These are phyloP conservation scores for Dictyostelium discoideum DNA, from an alignment of 78 protist genomes.

Conservation along the genomic window DNA sequence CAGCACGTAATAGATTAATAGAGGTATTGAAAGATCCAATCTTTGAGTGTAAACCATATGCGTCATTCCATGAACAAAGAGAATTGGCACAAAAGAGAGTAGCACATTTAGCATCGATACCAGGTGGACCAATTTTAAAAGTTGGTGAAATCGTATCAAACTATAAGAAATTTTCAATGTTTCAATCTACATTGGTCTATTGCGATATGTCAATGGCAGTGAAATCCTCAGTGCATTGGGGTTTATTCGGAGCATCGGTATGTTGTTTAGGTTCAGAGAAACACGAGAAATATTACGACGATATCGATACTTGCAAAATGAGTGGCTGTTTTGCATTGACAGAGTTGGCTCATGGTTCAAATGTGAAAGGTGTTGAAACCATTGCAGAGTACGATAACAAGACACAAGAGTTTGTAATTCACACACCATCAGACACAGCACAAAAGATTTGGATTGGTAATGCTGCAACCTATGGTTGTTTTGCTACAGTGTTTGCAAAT, in stretches of 20 bases:
- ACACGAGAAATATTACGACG: constrained; percentile 33
- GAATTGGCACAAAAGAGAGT: constrained; percentile 52
- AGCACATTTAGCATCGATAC: background rate
- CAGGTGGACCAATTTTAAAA: background rate
- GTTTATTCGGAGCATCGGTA: constrained; percentile 78
- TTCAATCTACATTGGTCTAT: constrained; percentile 40
- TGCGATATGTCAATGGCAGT: constrained; percentile 77
- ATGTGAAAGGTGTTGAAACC: constrained; percentile 87
- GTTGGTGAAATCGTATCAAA: background rate
- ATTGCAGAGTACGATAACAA: constrained; percentile 70
- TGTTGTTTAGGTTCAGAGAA: constrained; percentile 73
- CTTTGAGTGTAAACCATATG: constrained; percentile 47
- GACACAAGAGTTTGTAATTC: constrained; percentile 63
- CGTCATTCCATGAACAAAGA: constrained; percentile 21
- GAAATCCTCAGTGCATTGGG: constrained; percentile 84
- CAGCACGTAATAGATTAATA: background rate
- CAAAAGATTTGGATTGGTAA: constrained; percentile 88
- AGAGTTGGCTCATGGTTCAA: constrained; percentile 77
- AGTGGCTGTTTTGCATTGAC: constrained; percentile 79
- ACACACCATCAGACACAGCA: constrained; percentile 75
- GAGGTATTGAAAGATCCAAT: constrained; percentile 78
- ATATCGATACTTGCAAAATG: constrained; percentile 16
- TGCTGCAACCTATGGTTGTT: constrained; percentile 57
- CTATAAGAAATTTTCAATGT: constrained; percentile 37
- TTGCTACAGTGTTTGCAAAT: constrained; percentile 76